Percentiles rank a stretch among this genome's conserved stretches.
These are phyloP conservation scores for Botrytis porri DNA, from an alignment of 2,329 filamentous ascomycete species.

Conservation along the genomic window DNA sequence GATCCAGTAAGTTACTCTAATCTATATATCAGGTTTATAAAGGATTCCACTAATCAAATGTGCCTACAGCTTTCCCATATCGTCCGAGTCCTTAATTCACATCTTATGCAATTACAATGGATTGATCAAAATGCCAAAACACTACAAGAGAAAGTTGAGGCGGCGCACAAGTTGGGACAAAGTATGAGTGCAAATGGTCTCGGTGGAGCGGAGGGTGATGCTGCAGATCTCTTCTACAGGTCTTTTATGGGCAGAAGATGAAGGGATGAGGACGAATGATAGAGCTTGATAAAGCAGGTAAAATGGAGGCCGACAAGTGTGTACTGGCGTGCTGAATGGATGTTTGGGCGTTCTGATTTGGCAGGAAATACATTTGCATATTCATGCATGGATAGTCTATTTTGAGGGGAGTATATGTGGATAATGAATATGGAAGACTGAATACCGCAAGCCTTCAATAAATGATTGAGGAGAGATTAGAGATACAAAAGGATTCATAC, in stretches of 20 bases:
- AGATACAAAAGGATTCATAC: neutral
- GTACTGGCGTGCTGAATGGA: neutral
- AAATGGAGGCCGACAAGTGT: neutral
- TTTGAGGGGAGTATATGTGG: constrained; percentile 4
- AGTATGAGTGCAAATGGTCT: constrained; percentile 53
- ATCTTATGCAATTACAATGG: constrained; percentile 86
- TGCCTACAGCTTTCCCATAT: constrained; percentile 77
- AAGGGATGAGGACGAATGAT: neutral
- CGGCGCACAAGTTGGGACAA: constrained; percentile 76
- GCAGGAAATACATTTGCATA: constrained; percentile 4
- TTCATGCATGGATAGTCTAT: constrained; percentile 5
- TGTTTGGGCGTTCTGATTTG: constrained; percentile 14
- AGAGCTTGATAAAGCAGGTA: neutral
- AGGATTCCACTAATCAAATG: constrained; percentile 22
- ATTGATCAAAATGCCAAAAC: constrained; percentile 84
- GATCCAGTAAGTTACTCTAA: constrained; percentile 65
- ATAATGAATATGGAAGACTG: constrained; percentile 13
- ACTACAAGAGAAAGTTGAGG: constrained; percentile 76
- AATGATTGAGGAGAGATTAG: neutral
- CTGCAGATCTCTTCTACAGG: constrained; percentile 85
- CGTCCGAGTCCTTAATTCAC: constrained; percentile 89
- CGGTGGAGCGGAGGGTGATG: constrained; percentile 62
- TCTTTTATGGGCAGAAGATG: constrained; percentile 74
- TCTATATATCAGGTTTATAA: neutral
- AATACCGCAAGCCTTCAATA: neutral